Evolutionary conservation across 2,329 filamentous ascomycete genomes (phyloP), one percentile per base, ranked within the genome.

Genomic region (Graphilbum ipis-grandicollis): DNA sequence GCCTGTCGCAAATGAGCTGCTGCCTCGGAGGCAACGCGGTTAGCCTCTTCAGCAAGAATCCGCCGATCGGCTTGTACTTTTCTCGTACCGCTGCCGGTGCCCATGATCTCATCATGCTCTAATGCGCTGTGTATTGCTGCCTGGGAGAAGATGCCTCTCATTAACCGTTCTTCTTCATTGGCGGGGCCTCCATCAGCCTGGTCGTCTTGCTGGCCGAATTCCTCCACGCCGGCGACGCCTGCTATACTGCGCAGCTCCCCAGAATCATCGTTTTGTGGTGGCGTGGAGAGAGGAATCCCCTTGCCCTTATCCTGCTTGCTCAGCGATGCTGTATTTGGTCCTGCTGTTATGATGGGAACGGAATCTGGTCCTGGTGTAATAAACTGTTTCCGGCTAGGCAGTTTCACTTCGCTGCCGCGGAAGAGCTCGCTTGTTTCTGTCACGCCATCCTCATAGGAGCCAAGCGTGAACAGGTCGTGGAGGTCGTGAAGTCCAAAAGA

Each of bases 91-190:
- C 71, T 72, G 46, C 75, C 79, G 28, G 79, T 79, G 46, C 78
- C 81, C 48, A 96, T 71, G 48, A 96, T 93, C 37, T 84, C 72
- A 46, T 96, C 90, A 52, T 98, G 90, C 48, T 94, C 83, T 32
- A 94, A 71, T 0, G 86, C 83, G n/a, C 80, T 85, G 48, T 93
- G 85, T 2, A 96, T 80, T 3, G 78, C 80, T 1, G 83, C 80
- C 30, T 77, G 75, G 1, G 85, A 78, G 52, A 96, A 93, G 38
- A 98, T 84, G 36, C 81, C 80, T 43, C 86, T 77, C 61, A 96
- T 79, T 45, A 96, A 73, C 32, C 83, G 79, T 37, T 76, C 75
- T 52, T 88, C 80, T 31, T 75, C 68, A 53, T 31, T 23, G 3
- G 3, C 3, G 9, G 23, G 10, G 3, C 9, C 3, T 10, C 17